Conservation (phyloP, 2,329 filamentous ascomycete species). For the Penicillium paneum region DNA sequence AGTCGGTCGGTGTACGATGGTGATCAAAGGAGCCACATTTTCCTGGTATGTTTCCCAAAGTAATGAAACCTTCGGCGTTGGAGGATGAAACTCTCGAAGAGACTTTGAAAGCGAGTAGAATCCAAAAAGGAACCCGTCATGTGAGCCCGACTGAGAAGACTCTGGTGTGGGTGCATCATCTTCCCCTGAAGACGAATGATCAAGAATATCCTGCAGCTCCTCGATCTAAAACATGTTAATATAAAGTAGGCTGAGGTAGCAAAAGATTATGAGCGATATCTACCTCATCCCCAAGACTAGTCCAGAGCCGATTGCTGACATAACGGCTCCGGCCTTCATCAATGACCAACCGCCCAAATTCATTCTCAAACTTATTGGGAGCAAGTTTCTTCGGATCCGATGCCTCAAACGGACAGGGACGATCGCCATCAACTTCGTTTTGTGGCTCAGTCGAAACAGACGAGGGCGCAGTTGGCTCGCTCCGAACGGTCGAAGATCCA, state of each 20-base stretch:
- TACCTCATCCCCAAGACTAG: conserved; percentile 59
- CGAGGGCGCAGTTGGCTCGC: neutral
- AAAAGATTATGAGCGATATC: neutral
- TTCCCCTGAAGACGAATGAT: conserved; percentile 56
- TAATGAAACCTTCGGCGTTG: conserved; percentile 47
- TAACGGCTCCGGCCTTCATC: conserved; percentile 60
- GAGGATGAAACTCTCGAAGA: conserved; percentile 56
- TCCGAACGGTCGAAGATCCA: conserved; percentile 6
- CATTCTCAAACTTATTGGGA: conserved; percentile 22
- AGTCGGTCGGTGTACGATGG: conserved; percentile 57
- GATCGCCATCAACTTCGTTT: neutral
- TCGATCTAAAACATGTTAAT: conserved; percentile 47
- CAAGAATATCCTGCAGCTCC: conserved; percentile 60
- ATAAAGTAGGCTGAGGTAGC: neutral
- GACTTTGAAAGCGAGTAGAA: conserved; percentile 57
- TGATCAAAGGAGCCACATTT: conserved; percentile 61
- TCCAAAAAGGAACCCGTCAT: conserved; percentile 61
- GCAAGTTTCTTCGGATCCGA: conserved; percentile 23
- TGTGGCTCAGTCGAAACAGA: neutral
- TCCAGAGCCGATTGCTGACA: conserved; percentile 62
- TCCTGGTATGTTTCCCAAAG: conserved; percentile 60
- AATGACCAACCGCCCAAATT: conserved; percentile 58
- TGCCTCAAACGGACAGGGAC: conserved; percentile 20
- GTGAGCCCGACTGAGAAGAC: conserved; percentile 41
- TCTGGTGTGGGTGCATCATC: conserved; percentile 51